These are phyloP conservation scores for Fusarium acutatum DNA, from an alignment of 2,329 filamentous ascomycete genomes.

Conservation along the genomic window DNA sequence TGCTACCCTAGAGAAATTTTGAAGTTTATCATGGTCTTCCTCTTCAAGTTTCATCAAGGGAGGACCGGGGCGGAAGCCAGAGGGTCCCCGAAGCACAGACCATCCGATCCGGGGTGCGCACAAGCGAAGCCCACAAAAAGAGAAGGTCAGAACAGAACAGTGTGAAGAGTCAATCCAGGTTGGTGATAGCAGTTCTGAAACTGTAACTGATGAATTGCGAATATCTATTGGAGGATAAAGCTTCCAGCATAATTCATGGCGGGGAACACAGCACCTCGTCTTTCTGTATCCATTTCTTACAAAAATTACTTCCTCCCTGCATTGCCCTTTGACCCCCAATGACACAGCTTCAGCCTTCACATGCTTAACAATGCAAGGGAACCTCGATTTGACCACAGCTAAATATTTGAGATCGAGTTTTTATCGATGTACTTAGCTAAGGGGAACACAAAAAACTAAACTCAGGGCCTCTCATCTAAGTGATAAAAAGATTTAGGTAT, in stretches of 20 bases:
- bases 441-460: too few species aligned
- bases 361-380: background rate
- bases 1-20: background rate
- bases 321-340: background rate
- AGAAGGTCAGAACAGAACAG: conserved; percentile 2
- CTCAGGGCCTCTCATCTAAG: background rate
- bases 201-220: background rate
- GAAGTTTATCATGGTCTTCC: background rate
- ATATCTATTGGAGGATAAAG: conserved; percentile 1
- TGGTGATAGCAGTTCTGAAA: conserved; percentile 1
- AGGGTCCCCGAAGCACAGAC: conserved; percentile 27
- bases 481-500: background rate
- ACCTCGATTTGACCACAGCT: background rate
- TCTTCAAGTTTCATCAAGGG: background rate
- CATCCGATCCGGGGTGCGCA: conserved; percentile 26
- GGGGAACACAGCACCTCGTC: background rate
- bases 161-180: background rate
- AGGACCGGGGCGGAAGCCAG: conserved; percentile 8
- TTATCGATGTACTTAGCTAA: background rate
- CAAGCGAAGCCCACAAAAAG: conserved; percentile 40
- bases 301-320: background rate
- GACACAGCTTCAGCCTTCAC: background rate
- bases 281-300: background rate
- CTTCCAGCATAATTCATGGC: background rate
- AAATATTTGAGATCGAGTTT: background rate